Evolutionary conservation across 163 green algal genomes (phyloP).

Genomic region (Chlamydomonas reinhardtii): DNA sequence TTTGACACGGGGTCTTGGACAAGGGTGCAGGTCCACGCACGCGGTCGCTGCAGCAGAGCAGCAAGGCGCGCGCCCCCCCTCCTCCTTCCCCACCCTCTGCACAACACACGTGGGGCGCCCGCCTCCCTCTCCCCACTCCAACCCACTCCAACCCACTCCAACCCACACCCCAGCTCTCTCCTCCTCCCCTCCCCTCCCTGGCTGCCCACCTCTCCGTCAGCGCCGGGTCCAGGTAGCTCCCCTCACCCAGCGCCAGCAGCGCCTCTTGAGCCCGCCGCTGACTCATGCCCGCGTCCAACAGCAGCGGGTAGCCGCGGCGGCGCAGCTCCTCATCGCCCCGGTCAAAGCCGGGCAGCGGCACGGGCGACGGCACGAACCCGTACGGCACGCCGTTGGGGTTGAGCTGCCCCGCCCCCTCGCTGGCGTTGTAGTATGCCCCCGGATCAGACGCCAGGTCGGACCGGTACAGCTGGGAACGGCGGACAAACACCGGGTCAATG

Average conservation of each 20-base stretch:
- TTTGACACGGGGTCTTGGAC: no score
- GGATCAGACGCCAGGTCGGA: neutral
- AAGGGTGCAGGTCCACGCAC: no score
- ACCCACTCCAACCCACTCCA: no score
- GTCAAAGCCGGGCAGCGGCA: neutral
- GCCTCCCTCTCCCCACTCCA: no score
- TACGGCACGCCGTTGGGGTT: slow-evolving; percentile 48
- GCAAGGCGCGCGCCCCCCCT: no score
- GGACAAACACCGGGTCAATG: slow-evolving; percentile 26
- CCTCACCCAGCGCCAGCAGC: slow-evolving; percentile 38
- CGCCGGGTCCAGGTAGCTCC: slow-evolving; percentile 44
- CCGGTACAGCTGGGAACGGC: slow-evolving; percentile 24
- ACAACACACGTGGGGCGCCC: no score
- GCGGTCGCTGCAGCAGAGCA: no score
- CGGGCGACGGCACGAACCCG: slow-evolving; percentile 41
- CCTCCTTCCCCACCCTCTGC: no score
- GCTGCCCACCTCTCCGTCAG: slow-evolving; percentile 41
- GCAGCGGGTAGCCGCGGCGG: slow-evolving; percentile 33
- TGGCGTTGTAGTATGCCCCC: slow-evolving; percentile 42
- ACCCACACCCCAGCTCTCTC: neutral
- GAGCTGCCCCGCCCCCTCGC: neutral
- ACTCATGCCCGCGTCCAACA: slow-evolving; percentile 17
- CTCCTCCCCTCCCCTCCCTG: neutral
- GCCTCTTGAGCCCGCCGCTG: neutral
- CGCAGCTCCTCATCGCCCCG: neutral